Conservation (phyloP, 208 protist genomes). For the Crithidia mellificae region DNA sequence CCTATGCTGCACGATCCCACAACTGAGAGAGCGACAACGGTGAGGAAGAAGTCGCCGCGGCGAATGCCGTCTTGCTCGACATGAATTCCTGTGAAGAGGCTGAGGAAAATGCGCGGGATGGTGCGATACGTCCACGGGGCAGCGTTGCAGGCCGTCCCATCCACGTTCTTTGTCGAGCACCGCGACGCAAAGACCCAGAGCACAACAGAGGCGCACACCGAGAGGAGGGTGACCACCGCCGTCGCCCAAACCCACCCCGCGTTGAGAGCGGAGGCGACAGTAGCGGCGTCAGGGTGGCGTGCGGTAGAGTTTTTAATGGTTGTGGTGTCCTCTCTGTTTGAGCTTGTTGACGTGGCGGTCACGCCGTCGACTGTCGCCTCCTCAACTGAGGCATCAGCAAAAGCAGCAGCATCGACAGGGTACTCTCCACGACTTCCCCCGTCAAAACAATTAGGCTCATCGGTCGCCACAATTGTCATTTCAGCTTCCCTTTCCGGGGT, state of each 20-base stretch:
- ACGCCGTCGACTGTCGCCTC: not conserved
- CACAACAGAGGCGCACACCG: not conserved
- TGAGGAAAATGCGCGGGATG: not conserved
- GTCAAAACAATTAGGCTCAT: too few species aligned
- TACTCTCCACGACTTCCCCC: too few species aligned
- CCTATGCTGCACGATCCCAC: slow-evolving; percentile 6
- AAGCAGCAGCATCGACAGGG: too few species aligned
- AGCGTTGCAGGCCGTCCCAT: not conserved
- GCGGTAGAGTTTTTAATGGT: not conserved
- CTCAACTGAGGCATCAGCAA: not conserved
- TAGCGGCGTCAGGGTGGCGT: not conserved
- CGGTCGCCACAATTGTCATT: not conserved
- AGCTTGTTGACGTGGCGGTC: not conserved
- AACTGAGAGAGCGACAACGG: not conserved
- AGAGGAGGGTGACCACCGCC: slow-evolving; percentile 11
- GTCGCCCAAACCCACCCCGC: slow-evolving; percentile 16
- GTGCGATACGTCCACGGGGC: not conserved
- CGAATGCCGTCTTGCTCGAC: slow-evolving; percentile 8
- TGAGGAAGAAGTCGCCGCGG: slow-evolving; percentile 4
- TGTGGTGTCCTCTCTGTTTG: not conserved
- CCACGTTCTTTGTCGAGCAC: not conserved
- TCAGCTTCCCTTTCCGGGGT: not conserved
- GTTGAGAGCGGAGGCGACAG: not conserved
- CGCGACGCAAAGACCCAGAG: not conserved
- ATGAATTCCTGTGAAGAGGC: slow-evolving; percentile 1